Evolutionary conservation across 257 asterid genomes (phyloP), one percentile per base, ranked within the genome.

Genomic region (Paraleonurus japonicus): DNA sequence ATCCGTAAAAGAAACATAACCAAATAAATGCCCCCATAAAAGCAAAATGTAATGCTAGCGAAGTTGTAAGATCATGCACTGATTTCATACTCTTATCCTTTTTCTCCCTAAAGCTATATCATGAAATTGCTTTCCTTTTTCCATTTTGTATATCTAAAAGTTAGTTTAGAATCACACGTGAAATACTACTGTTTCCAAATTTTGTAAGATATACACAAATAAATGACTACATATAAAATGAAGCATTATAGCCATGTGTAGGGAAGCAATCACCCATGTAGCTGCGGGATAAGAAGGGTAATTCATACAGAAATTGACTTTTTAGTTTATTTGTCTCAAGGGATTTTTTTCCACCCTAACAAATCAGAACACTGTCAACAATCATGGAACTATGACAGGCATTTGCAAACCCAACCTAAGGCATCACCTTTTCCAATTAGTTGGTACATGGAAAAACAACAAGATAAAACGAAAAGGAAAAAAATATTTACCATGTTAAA

Each of bases 371-470:
- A 13, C 47, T 43, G 58, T 47, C 48, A 66, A 54, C 61, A 79
- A 70, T 71, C 30, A 50, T 23, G 7, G 20, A 63, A 50, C 23
- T 24, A 72, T 5, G 23, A 9, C 48, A 45, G 35, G 43, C 43
- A 26, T 37, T 74, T 50, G 30, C 59, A 53, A 12, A 33, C 10
- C 28, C 68, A 69, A 24, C 28, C 19, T 60, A 23, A 55, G 43
- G 27, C 48, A 62, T 22, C 35, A 27, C 48, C 54, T 60, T 66
- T 30, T 7, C 64, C 47, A 59, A 58, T 22, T 65, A 71, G 50
- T 32, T 28, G 30, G 32, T 24, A 26, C 39, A 4, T 28, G 65
- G 22, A 66, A 50, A 54, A 73, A 48, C 43, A 73, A 48, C 33
- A 47, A 11, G 41, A 71, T 60, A 61, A 6, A 12, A 19, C 26